These are phyloP conservation scores for Leccinum subrobustum DNA, from an alignment of 1,284 basidiomycete genomes.

Conservation along the genomic window DNA sequence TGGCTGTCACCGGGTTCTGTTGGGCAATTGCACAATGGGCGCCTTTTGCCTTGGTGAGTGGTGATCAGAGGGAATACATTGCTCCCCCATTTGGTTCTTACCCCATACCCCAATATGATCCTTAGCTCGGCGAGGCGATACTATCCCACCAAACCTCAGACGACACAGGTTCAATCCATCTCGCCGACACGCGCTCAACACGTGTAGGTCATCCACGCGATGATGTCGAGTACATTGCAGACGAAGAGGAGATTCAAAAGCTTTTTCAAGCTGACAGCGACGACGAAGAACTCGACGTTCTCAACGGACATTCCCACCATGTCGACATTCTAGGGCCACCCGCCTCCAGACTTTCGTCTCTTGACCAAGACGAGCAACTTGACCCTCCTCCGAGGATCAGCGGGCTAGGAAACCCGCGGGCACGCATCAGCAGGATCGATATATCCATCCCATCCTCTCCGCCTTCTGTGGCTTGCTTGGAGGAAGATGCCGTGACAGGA, in stretches of 20 bases:
- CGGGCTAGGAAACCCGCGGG: slow-evolving; percentile 16
- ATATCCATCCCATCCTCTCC: slow-evolving; percentile 9
- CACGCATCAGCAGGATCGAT: slow-evolving; percentile 25
- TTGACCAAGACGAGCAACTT: slow-evolving; percentile 8
- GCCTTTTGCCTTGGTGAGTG: slow-evolving; percentile 69
- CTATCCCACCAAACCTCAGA: slow-evolving; percentile 49
- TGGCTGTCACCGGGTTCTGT: slow-evolving; percentile 69
- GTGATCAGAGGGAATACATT: slow-evolving; percentile 2
- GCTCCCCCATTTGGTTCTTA: slow-evolving; percentile 13
- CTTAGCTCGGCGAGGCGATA: slow-evolving; percentile 71
- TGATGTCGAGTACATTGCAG: slow-evolving; percentile 30
- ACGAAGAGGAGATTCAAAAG: slow-evolving; percentile 21
- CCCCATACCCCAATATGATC: slow-evolving; percentile 28
- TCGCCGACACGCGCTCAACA: slow-evolving; percentile 42
- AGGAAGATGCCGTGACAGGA: slow-evolving; percentile 10
- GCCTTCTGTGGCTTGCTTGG: background rate
- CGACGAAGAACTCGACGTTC: slow-evolving; percentile 11
- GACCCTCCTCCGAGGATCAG: slow-evolving; percentile 10
- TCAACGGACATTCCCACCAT: background rate
- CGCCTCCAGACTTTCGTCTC: slow-evolving; percentile 2
- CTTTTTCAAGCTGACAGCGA: slow-evolving; percentile 22
- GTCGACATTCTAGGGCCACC: background rate
- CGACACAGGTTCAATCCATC: slow-evolving; percentile 43
- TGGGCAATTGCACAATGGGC: slow-evolving; percentile 84
- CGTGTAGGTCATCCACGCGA: slow-evolving; percentile 15